Evolutionary conservation across 2,329 filamentous ascomycete species (phyloP).

Genomic region (Trichophyton schoenleinii): DNA sequence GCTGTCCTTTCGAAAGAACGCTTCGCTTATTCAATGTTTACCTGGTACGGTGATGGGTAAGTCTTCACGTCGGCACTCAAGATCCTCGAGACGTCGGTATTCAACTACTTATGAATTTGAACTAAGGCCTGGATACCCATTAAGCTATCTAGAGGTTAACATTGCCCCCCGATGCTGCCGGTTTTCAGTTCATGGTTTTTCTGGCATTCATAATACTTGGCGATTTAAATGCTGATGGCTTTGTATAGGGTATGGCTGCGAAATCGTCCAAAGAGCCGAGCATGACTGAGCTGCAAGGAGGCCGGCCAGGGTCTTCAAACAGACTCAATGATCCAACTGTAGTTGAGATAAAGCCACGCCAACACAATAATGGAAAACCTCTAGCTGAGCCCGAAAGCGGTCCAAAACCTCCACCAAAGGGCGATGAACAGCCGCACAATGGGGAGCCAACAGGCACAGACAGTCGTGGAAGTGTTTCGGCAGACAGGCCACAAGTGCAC

Average conservation of each 20-base stretch:
- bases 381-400: not conserved
- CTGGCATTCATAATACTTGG: not conserved
- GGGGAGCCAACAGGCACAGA: not conserved
- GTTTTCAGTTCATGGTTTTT: not conserved
- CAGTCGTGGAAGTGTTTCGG: not conserved
- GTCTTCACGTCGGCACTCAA: not conserved
- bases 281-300: not conserved
- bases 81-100: not conserved
- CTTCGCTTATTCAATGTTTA: not conserved
- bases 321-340: not conserved
- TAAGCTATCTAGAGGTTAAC: not conserved
- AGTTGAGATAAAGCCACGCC: not conserved
- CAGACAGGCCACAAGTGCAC: not conserved
- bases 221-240: not conserved
- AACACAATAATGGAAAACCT: not conserved
- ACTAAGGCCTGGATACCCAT: not conserved
- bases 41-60: conserved; percentile 2
- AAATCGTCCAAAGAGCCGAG: not conserved
- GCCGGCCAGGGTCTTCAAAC: not conserved
- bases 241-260: not conserved
- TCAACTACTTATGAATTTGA: not conserved
- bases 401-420: not conserved
- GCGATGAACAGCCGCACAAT: not conserved
- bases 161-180: no score
- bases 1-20: not conserved